These are phyloP conservation scores for Trametes punicea DNA, from an alignment of 768 basidiomycete species.

Conservation along the genomic window DNA sequence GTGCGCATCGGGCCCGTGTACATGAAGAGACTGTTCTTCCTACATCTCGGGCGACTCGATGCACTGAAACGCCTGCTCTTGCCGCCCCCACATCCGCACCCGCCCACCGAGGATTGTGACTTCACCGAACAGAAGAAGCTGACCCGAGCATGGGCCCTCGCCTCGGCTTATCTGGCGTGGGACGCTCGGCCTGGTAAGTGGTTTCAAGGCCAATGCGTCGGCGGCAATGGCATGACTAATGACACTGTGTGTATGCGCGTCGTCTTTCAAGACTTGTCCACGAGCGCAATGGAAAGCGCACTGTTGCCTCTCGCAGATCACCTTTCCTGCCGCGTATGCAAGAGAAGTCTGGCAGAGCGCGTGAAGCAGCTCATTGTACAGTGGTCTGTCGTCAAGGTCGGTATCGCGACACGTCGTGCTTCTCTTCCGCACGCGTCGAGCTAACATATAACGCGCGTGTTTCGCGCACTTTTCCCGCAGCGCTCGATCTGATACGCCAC, in stretches of 20 bases:
- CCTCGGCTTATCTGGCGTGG: constrained; percentile 81
- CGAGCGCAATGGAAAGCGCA: constrained; percentile 67
- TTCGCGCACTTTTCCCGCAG: background rate
- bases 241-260: background rate
- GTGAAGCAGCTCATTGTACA: constrained; percentile 66
- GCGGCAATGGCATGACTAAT: background rate
- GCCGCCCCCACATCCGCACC: constrained; percentile 71
- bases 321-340: constrained; percentile 67
- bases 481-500: constrained; percentile 5
- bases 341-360: constrained; percentile 56
- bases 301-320: constrained; percentile 68
- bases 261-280: constrained; percentile 58
- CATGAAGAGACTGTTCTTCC: constrained; percentile 76
- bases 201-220: background rate
- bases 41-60: constrained; percentile 80
- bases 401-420: constrained; percentile 13
- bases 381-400: constrained; percentile 78
- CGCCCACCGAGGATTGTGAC: constrained; percentile 67
- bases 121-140: constrained; percentile 75
- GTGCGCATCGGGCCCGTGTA: constrained; percentile 71
- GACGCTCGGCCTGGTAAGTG: constrained; percentile 72
- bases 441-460: background rate
- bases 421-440: background rate
- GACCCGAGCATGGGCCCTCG: constrained; percentile 78
- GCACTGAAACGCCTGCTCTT: constrained; percentile 77